These are phyloP conservation scores for Kwoniella pini DNA, from an alignment of 768 basidiomycete species.

Conservation along the genomic window DNA sequence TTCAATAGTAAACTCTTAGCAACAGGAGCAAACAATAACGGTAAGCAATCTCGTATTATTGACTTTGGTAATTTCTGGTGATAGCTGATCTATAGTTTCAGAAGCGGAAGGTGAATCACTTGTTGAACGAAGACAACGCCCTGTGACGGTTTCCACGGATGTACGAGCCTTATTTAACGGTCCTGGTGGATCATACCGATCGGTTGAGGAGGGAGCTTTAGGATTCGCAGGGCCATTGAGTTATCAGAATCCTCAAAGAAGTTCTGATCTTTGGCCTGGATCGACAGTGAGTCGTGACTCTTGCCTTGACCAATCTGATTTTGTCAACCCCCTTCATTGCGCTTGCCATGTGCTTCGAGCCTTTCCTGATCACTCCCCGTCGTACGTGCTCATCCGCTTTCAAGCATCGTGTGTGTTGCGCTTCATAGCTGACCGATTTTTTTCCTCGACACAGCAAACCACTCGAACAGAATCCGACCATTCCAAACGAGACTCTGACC, in stretches of 20 bases:
- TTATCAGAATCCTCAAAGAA: constrained; percentile 28
- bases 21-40: constrained; percentile 66
- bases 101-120: constrained; percentile 78
- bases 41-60: constrained; percentile 57
- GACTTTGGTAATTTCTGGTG: background rate
- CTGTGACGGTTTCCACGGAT: constrained; percentile 84
- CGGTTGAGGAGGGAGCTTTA: constrained; percentile 14
- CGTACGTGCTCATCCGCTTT: too few species aligned
- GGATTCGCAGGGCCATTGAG: constrained; percentile 37
- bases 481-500: constrained; percentile 44
- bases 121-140: constrained; percentile 64
- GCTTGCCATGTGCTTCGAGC: too few species aligned
- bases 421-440: too few species aligned
- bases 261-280: constrained; percentile 25
- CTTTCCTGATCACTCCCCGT: too few species aligned
- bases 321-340: too few species aligned
- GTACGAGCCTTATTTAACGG: constrained; percentile 91
- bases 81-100: constrained; percentile 10
- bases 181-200: constrained; percentile 52
- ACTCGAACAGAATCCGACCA: constrained; percentile 23
- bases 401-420: too few species aligned
- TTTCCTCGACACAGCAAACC: background rate
- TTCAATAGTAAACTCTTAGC: constrained; percentile 93
- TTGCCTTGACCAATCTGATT: background rate
- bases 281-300: constrained; percentile 14